Evolutionary conservation across 2,329 filamentous ascomycete species (phyloP).

Genomic region (Diaporthe capsici): DNA sequence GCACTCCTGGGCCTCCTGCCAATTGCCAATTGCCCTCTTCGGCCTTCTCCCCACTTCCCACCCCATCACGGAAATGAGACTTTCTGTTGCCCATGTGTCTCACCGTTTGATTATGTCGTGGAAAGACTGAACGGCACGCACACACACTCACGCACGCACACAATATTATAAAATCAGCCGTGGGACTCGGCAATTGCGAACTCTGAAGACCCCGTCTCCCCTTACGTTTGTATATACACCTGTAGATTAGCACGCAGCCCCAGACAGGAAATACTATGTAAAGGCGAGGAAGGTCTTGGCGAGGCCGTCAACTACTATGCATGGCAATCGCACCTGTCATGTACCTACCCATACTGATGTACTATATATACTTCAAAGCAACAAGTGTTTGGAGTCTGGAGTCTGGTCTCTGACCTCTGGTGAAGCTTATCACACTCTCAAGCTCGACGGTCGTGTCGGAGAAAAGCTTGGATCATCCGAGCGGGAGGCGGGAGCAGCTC

Average conservation of each 20-base stretch:
- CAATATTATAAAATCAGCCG: neutral
- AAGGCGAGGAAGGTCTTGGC: constrained; percentile 8
- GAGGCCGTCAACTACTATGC: neutral
- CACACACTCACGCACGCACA: neutral
- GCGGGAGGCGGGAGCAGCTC: neutral
- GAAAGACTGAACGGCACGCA: constrained; percentile 8
- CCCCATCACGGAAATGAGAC: constrained; percentile 37
- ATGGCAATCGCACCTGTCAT: neutral
- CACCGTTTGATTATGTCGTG: constrained; percentile 21
- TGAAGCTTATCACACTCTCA: constrained; percentile 23
- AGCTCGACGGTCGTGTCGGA: neutral
- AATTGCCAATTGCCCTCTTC: constrained; percentile 28
- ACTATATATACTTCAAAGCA: constrained; percentile 5
- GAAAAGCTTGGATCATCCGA: constrained; percentile 19
- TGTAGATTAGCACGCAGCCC: neutral
- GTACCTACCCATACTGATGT: neutral
- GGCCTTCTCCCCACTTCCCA: constrained; percentile 20
- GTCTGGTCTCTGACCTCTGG: neutral
- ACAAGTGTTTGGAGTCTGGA: neutral
- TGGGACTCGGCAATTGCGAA: neutral
- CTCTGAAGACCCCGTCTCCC: neutral
- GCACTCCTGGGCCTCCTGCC: neutral
- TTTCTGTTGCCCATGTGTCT: constrained; percentile 14
- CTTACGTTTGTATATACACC: neutral
- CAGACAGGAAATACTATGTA: neutral